Evolutionary conservation across 129 eudicot genomes (phyloP), one percentile per base, ranked within the genome.

Genomic region (Calendula officinalis): DNA sequence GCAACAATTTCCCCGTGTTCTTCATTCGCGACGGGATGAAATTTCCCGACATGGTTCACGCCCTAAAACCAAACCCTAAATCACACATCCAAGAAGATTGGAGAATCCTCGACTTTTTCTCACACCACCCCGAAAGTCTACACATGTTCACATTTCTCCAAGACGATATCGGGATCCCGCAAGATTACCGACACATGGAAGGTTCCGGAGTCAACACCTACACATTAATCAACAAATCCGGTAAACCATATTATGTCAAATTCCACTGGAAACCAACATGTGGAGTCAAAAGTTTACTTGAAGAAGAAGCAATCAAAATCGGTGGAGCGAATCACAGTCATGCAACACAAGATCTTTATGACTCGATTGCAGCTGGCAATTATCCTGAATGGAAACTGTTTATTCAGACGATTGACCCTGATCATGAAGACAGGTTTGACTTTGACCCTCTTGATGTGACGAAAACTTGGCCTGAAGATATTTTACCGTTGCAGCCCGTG

Each of bases 261-360:
- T 41, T 41, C 46, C 46, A 41, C 9, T 41, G 46, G 46, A 41
- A 41, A 5, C 46, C 46, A 6, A 41, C 46, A 4, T 41, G 46
- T 41, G 46, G 46, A 41, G 46, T 41, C 3, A 41, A 41, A 41
- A 41, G 46, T 41, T 41, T 41, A 11, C 11, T 41, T 8, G 46
- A 41, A 11, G 46, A 41, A 6, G 46, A 41, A 41, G 46, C 46
- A 6, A 41, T 41, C 46, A 41, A 41, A 41, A 11, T 41, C 5
- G 94, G 73, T 88, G 82, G 30, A 22, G 30, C 30, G 1, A 22
- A 22, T 22, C 30, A 22, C 30, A 22, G 30, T 22, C 30, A 22
- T 49, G 95, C 95, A 9, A 87, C 95, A 34, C 82, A 87, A 42
- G 95, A 87, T 39, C 80, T 87, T 9, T 83, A 87, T 56, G 95